Base-by-base conservation (phyloP, 306 rosid genomes). In the Hylodesmum podocarpum region DNA sequence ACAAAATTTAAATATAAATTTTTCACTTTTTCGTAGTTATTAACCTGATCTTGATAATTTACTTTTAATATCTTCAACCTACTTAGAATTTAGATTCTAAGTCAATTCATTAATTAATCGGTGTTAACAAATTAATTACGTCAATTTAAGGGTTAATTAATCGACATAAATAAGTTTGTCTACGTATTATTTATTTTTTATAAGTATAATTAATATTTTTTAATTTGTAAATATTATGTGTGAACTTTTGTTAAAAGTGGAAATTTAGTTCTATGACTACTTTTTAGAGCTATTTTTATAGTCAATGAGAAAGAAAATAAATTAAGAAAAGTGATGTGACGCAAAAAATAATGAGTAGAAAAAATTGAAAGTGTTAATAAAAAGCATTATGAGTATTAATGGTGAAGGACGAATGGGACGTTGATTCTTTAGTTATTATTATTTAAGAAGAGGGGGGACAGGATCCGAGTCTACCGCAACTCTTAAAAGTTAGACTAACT, bases 401-500 rank as follows among this genome's bases (percentile, higher is more conserved):
- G 4, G 63, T 55, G 63, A 24, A 55, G 63, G 63, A 55, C 63
- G 63, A 55, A 55, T 11, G 5, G 36, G 63, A 55, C 12, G 63
- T 55, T 12, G 63, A 55, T 55, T 25, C 18, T 55, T 55, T 55
- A 55, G 63, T 55, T 49, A 65, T 39, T 37, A 65, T 37, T 19
- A 65, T 10, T 65, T 37, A 8, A 18, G 49, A 5, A 12, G 55
- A n/a, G 11, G 44, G 84, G 84, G 24, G 84, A 90, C 97, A 92
- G 93, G 97, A 92, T 92, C 97, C 97, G 97, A 92, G 93, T 88
- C 91, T 85, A 88, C 88, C 96, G 97, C 91, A 47, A 82, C 46
- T 80, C 82, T 85, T 79, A 33, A 71, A 85, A 85, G 82, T 40
- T 76, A 43, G 80, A 80, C 77, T 80, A 55, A 40, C 25, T 68